Percentiles rank a stretch among this genome's conserved stretches.
Evolutionary conservation across 1,284 basidiomycete species (phyloP).

Genomic region (Inonotus obliquus): DNA sequence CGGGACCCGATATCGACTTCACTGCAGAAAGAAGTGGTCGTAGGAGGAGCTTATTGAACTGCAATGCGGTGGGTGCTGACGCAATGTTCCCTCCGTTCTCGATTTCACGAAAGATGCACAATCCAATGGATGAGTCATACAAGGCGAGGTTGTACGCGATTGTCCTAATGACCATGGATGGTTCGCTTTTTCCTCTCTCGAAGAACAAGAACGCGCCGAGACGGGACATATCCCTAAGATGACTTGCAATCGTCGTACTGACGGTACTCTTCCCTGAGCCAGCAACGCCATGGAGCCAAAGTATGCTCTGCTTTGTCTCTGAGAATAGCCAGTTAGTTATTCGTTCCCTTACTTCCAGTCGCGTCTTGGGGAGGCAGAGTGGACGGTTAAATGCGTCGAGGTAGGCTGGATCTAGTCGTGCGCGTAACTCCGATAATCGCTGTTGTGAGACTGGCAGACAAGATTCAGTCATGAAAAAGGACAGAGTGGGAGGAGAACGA

Average conservation of each 20-base stretch:
- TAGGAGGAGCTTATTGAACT: too few relatives aligned
- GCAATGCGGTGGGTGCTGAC: too few relatives aligned
- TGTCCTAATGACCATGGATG: neutral
- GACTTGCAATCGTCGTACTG: neutral
- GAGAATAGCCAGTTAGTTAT: neutral
- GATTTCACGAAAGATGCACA: neutral
- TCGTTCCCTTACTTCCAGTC: neutral
- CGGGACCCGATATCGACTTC: too few relatives aligned
- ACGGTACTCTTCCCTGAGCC: conserved; percentile 1
- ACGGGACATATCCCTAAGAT: neutral
- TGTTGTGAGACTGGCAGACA: too few relatives aligned
- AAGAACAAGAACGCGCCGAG: neutral
- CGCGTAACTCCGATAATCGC: too few relatives aligned
- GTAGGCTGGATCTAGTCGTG: neutral
- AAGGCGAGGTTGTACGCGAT: neutral
- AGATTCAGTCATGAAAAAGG: conserved; percentile 23
- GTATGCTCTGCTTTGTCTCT: neutral
- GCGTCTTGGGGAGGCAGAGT: neutral
- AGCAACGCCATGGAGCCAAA: neutral
- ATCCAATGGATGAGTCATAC: neutral
- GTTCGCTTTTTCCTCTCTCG: neutral
- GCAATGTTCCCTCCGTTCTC: neutral
- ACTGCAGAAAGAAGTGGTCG: too few relatives aligned
- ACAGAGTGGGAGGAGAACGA: too few relatives aligned
- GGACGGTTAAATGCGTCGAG: neutral